Base-by-base conservation (phyloP, 2,329 filamentous ascomycete species). In the Pseudocercospora fuligena region DNA sequence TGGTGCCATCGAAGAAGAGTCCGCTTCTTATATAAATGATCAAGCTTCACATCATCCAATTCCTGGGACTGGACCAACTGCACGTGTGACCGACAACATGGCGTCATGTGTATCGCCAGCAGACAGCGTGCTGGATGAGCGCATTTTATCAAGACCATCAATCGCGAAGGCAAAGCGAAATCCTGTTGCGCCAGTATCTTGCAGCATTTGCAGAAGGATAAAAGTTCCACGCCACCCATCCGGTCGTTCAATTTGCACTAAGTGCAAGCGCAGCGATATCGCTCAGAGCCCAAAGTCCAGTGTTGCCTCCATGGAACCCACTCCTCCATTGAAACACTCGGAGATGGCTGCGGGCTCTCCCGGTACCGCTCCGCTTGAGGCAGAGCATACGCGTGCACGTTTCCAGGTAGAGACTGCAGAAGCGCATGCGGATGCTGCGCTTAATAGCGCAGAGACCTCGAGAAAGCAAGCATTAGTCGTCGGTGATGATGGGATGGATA, bases 121-220 rank as follows among this genome's bases (percentile, higher is more conserved):
- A 31, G 64, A 69, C 47, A 65, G 68, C 54, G 61, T 70, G n/a
- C 36, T 59, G 31, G 43, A 63, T 46, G 5, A 47, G 23, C 14
- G n/a, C 3, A 27, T 33, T 56, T 19, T 36, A 36, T n/a, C 29
- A 33, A 31, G 43, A 3, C 14, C 9, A 9, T 36, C 29, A 12
- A 14, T 43, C 11, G 27, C 60, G 19, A 66, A 46, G 21, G 60
- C 56, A 31, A 54, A 47, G 33, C 54, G 54, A 46, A 60, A 23
- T 25, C 60, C 23, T 33, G 4, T 63, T 1, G 33, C n/a, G 43
- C n/a, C 21, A 14, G 43, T 60, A 56, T 27, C 25, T n/a, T 66
- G 64, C 33, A 61, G 47, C 46, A 31, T 25, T n/a, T 66, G 64
- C 46, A 47, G 25, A 14, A 63, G 43, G 14, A 36, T 36, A 12